phyloP scores from a whole-genome alignment of 2,329 filamentous ascomycete species.

The Aspergillus aculeatus region DNA sequence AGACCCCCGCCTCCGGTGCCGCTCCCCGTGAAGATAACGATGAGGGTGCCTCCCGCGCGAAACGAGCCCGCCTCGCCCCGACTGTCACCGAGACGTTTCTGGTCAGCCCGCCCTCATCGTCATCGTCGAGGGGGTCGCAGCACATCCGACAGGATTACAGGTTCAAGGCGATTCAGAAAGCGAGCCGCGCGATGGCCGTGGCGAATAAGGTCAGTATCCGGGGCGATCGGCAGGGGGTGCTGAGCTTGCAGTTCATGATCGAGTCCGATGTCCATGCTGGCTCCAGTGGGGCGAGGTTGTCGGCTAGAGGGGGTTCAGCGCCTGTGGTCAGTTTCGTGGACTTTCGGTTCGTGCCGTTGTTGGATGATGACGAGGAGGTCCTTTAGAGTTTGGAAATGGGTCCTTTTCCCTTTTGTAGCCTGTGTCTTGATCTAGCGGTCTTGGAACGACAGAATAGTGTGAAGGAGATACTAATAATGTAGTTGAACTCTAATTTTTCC shows the following conservation, averaged over 20 bases:
- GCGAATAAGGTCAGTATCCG: constrained; percentile 90
- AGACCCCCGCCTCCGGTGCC: constrained; percentile 17
- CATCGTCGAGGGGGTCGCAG: constrained; percentile 55
- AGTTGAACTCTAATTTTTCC: too few relatives aligned
- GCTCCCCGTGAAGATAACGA: constrained; percentile 3
- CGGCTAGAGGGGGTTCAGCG: constrained; percentile 20
- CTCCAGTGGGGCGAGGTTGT: constrained; percentile 15
- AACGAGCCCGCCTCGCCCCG: constrained; percentile 39
- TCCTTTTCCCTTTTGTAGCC: too few relatives aligned
- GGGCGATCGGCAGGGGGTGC: constrained; percentile 81
- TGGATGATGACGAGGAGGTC: constrained; percentile 38
- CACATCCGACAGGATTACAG: constrained; percentile 77
- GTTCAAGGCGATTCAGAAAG: constrained; percentile 81
- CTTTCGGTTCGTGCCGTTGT: constrained; percentile 48
- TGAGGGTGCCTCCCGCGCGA: constrained; percentile 23
- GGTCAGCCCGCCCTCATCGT: constrained; percentile 59
- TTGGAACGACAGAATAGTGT: neutral
- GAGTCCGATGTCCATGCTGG: constrained; percentile 66
- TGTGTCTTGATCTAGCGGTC: too few relatives aligned
- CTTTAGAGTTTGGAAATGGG: too few relatives aligned
- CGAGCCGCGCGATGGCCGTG: constrained; percentile 86
- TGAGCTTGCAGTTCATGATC: constrained; percentile 96
- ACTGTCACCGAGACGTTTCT: constrained; percentile 52
- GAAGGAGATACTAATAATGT: too few relatives aligned
- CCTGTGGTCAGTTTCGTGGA: constrained; percentile 47